phyloP scores from a whole-genome alignment of 345 rosid species.

The Acer yangbiense region DNA sequence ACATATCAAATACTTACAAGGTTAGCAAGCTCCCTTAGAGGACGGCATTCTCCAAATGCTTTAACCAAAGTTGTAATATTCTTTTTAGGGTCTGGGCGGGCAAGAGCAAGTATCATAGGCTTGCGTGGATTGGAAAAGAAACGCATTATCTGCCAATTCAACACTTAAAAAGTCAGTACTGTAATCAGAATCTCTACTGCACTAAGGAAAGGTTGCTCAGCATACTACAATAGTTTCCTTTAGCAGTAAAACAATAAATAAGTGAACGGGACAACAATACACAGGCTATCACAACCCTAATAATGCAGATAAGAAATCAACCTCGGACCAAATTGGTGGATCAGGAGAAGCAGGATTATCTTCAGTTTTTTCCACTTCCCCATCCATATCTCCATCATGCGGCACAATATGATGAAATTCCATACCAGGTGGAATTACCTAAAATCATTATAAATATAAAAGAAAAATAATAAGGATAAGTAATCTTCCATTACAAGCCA shows the following conservation, averaged over 20 bases:
- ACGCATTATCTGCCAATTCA: constrained; percentile 68
- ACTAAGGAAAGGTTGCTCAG: background rate
- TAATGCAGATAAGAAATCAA: constrained; percentile 20
- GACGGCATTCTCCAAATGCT: constrained; percentile 89
- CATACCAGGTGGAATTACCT: constrained; percentile 98
- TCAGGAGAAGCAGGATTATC: constrained; percentile 61
- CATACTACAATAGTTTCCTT: background rate
- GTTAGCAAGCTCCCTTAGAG: constrained; percentile 73
- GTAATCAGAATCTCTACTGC: constrained; percentile 4
- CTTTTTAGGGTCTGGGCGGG: constrained; percentile 88
- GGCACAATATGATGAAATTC: constrained; percentile 84
- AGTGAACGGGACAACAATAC: background rate
- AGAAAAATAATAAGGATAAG: background rate
- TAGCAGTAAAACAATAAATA: background rate
- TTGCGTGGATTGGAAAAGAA: constrained; percentile 80
- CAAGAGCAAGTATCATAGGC: constrained; percentile 89
- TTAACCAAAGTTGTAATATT: constrained; percentile 75
- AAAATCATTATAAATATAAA: constrained; percentile 21
- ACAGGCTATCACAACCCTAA: background rate
- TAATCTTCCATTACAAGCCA: background rate
- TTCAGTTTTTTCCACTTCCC: constrained; percentile 57
- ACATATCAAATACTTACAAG: constrained; percentile 44
- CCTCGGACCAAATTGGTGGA: constrained; percentile 91
- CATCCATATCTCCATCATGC: constrained; percentile 70
- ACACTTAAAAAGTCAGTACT: constrained; percentile 6